Base-by-base conservation (phyloP, 1,284 basidiomycete species). In the Wolfiporia cocos region DNA sequence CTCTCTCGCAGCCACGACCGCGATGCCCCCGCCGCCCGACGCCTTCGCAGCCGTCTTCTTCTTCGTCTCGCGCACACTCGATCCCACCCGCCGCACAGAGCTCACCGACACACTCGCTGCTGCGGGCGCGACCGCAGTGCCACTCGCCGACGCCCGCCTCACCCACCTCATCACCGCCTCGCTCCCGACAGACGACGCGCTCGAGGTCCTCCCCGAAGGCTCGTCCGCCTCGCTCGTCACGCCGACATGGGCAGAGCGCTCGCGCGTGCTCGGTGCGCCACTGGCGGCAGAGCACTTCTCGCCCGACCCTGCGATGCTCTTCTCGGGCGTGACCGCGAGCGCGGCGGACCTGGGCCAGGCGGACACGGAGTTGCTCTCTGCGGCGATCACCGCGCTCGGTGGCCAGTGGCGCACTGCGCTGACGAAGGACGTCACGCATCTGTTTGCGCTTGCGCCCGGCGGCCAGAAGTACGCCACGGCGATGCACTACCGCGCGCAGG, bases 361-460 rank as follows among this genome's bases (percentile, higher is more conserved):
- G 5, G 89, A 92, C 59, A 64, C 76, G 30, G 87, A 91, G 54
- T 75, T 86, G 5, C 74, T 93, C 31, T 74, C 74, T 1, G 82
- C 80, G 0, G 84, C 80, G 1, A 80, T 93, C 33, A 68, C 72
- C 1, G 75, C 81, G 0, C 74, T 89, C n/a, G 91, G 92, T 0
- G 92, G 92, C 3, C 83, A 87, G 58, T 91, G 80, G 76, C 74
- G 85, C 12, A 66, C 68, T 1, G 79, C 78, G 4, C 73, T 92
- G 39, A 90, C 88, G 0, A 74, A 76, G 44, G 91, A 94, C 49
- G 83, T 92, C 29, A 93, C 91, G 1, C 91, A 94, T 59, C 72
- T 93, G 36, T 85, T 94, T 52, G 78, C 80, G 22, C 61, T 82
- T 20, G 63, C 64, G 18, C 55, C 62, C 0, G 68, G 64, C 1